Base-by-base conservation (phyloP, 176 grass and related monocot species). In the Melocanna baccifera region DNA sequence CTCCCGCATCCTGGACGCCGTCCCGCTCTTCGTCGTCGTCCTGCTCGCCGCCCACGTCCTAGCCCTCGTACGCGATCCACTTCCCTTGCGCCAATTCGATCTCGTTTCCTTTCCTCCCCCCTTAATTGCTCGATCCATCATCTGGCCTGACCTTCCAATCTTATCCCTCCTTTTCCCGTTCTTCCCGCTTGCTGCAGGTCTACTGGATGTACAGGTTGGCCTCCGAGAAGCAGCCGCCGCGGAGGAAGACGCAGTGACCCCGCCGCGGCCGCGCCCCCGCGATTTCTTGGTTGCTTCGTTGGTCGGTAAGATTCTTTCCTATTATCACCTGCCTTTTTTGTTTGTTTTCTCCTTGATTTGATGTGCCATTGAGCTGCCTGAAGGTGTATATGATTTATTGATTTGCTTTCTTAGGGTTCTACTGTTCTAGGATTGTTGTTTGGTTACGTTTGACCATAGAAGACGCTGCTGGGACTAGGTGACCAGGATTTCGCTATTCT, bases 161-260 rank as follows among this genome's bases (percentile, higher is more conserved):
- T 9, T 46, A 71, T 63, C 70, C 28, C 50, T 9, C 11, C 8
- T 43, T 22, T 10, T 69, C 61, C 41, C 70, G 4, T 80, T 47
- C 29, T 40, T 39, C 1, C 23, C 30, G 9, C 52, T 90, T 29
- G 1, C 32, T 42, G 76, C 73, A 90, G 91, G 81, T 92, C 77
- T 92, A 78, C 77, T 92, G 91, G 91, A 87, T 92, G 73, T 92
- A 92, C 77, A 92, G 75, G 66, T 23, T 92, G 47, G 81, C 88
- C 15, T 90, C 88, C 9, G 87, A 90, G 30, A 92, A 84, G 71
- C 84, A 75, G 48, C 66, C 48, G 8, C 82, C 81, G 3, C 88
- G 81, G 76, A 82, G 61, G 3, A 92, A 92, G 91, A 92, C 77
- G 58, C 91, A 90, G 50, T 92, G 76, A 87, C 67, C 55, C 9